Evolutionary conservation across 176 grass and related monocot species (phyloP).

Genomic region (Musa schizocarpa): DNA sequence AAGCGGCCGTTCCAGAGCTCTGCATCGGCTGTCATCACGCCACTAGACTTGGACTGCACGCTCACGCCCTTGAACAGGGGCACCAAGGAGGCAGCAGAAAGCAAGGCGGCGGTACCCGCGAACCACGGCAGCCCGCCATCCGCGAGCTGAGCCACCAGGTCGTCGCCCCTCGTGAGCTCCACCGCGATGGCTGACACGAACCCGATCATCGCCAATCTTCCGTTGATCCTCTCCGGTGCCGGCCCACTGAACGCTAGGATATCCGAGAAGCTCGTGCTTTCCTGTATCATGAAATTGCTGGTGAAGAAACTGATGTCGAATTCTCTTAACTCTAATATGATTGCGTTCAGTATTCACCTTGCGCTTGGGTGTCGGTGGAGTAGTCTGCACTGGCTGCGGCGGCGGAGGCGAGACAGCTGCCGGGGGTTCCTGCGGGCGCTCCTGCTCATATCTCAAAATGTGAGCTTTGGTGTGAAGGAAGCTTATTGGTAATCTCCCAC

Average conservation of each 20-base stretch:
- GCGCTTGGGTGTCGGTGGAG: neutral
- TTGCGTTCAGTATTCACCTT: neutral
- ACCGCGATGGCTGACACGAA: constrained; percentile 58
- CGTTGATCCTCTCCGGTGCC: constrained; percentile 65
- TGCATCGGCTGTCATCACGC: constrained; percentile 41
- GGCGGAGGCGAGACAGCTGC: neutral
- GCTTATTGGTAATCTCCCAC: no score
- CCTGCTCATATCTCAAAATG: neutral
- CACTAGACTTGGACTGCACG: constrained; percentile 26
- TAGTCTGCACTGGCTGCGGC: neutral
- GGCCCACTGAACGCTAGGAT: constrained; percentile 59
- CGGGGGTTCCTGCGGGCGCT: neutral
- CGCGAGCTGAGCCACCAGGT: constrained; percentile 28
- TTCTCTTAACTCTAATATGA: neutral
- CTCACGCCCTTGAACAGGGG: constrained; percentile 53
- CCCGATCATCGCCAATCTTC: constrained; percentile 55
- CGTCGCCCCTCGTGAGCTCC: constrained; percentile 35
- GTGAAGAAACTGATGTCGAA: neutral
- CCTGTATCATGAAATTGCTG: neutral
- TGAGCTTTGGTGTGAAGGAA: no score
- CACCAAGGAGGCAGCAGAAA: constrained; percentile 52
- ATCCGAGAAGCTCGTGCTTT: constrained; percentile 31
- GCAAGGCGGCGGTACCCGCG: constrained; percentile 19
- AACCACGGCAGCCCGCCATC: constrained; percentile 46
- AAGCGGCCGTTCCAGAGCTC: constrained; percentile 85